These are phyloP conservation scores for Amaranthus tricolor DNA, from an alignment of 179 eudicot genomes.

Conservation along the genomic window DNA sequence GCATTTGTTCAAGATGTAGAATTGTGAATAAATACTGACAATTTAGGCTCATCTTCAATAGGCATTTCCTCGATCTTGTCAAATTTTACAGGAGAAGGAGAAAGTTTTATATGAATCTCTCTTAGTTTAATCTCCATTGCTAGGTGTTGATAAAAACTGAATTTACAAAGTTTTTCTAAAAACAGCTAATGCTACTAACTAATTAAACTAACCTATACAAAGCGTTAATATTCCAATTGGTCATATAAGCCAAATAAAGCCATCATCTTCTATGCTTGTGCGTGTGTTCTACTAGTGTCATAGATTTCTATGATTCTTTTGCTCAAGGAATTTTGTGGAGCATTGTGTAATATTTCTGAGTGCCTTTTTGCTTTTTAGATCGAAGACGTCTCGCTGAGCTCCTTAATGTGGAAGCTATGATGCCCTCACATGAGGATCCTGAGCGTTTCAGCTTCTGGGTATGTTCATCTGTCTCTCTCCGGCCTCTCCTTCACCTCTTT, in stretches of 20 bases:
- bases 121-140: no score
- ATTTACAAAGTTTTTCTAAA: no score
- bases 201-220: not conserved
- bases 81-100: no score
- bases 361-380: constrained; percentile 42
- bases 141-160: no score
- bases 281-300: not conserved
- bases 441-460: constrained; percentile 99
- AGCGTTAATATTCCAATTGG: not conserved
- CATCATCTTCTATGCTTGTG: not conserved
- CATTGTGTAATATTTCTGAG: not conserved
- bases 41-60: no score
- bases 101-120: no score
- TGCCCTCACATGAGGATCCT: constrained; percentile 75
- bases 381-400: constrained; percentile 67
- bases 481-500: not conserved
- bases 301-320: not conserved
- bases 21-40: no score
- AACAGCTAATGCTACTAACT: not conserved
- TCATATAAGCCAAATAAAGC: not conserved
- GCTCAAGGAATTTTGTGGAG: not conserved
- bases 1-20: no score
- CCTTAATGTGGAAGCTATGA: constrained; percentile 71
- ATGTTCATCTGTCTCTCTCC: constrained; percentile 22
- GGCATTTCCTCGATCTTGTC: no score